Base-by-base conservation (phyloP, 345 rosid genomes). In the Limnanthes douglasii region DNA sequence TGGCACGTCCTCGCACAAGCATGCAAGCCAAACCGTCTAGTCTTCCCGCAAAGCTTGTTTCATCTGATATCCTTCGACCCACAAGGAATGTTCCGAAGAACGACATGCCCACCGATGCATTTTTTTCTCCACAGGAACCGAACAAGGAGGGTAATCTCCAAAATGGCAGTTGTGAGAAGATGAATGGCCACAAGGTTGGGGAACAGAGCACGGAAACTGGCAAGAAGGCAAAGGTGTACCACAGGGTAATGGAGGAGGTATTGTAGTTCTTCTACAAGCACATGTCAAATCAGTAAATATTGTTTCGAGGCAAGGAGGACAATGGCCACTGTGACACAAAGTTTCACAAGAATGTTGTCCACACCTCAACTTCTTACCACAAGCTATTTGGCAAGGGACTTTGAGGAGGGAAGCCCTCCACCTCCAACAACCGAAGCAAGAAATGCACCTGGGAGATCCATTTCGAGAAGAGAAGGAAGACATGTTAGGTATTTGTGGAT, bases 121-220 rank as follows among this genome's bases (percentile, higher is more conserved):
- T 80, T 86, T n/a, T 62, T 85, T 90, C 26, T 86, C 92, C 30
- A 80, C 64, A 16, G 94, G 96, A 18, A 75, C 74, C 8, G 96
- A 74, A 55, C 98, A 90, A 36, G 98, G 83, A 8, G 93, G 96
- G 58, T 96, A 90, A 40, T 90, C 96, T 20, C 96, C 96, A 56
- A 80, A 78, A 65, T 90, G 98, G 59, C 93, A 90, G 58, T 78
- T 72, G 49, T 90, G 98, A n/a, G 86, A 60, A 28, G 96, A 66
- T 32, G 75, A 35, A 64, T 85, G 96, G 34, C 98, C 96, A 49
- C 98, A 80, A 37, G 83, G 67, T 56, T 69, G 94, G 13, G 82
- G 73, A 60, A 73, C 57, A 1, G 72, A 62, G 44, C 98, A 90
- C 10, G 76, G 71, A 23, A 78, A 78, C 57, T 85, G 94, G 50